Evolutionary conservation across 2,329 filamentous ascomycete genomes (phyloP).

Genomic region (Cucurbitaria berberidis): DNA sequence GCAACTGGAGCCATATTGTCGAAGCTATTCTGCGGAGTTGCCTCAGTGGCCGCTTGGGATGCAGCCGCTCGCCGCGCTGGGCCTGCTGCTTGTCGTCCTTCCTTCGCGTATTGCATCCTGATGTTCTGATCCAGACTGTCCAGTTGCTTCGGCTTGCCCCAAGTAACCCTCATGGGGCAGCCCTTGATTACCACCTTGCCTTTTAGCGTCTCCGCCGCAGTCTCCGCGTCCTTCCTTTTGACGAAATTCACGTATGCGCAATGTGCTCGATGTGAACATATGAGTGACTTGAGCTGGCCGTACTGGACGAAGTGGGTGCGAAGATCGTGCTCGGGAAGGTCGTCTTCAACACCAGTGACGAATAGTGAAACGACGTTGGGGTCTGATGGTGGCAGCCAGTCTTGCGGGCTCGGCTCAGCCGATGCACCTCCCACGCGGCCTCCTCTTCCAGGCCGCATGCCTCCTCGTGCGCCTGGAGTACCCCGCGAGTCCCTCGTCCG

Average conservation of each 20-base stretch:
- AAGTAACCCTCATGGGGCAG: slow-evolving; percentile 86
- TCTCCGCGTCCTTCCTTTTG: slow-evolving; percentile 82
- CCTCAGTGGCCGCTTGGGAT: slow-evolving; percentile 50
- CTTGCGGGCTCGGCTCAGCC: slow-evolving; percentile 79
- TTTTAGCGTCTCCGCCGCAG: slow-evolving; percentile 81
- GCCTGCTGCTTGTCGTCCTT: slow-evolving; percentile 62
- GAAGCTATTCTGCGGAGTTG: slow-evolving; percentile 50
- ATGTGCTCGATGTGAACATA: slow-evolving; percentile 96
- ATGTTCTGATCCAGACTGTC: slow-evolving; percentile 91
- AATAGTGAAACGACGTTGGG: slow-evolving; percentile 91
- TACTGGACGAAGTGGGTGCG: slow-evolving; percentile 88
- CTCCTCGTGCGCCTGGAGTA: slow-evolving; percentile 42
- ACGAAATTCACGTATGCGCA: slow-evolving; percentile 97
- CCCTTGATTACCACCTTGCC: slow-evolving; percentile 89
- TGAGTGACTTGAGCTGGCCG: slow-evolving; percentile 87
- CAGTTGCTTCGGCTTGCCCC: slow-evolving; percentile 90
- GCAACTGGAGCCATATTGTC: slow-evolving; percentile 63
- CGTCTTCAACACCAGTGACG: slow-evolving; percentile 93
- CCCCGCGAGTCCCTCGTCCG: slow-evolving; percentile 52
- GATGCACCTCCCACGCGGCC: slow-evolving; percentile 64
- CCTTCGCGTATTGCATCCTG: slow-evolving; percentile 78
- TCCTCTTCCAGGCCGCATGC: slow-evolving; percentile 50
- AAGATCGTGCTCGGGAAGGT: slow-evolving; percentile 89
- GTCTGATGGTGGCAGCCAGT: slow-evolving; percentile 85
- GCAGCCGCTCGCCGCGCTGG: slow-evolving; percentile 35